These are phyloP conservation scores for Dryadomyces sulphureus DNA, from an alignment of 2,329 filamentous ascomycete genomes.

Conservation along the genomic window DNA sequence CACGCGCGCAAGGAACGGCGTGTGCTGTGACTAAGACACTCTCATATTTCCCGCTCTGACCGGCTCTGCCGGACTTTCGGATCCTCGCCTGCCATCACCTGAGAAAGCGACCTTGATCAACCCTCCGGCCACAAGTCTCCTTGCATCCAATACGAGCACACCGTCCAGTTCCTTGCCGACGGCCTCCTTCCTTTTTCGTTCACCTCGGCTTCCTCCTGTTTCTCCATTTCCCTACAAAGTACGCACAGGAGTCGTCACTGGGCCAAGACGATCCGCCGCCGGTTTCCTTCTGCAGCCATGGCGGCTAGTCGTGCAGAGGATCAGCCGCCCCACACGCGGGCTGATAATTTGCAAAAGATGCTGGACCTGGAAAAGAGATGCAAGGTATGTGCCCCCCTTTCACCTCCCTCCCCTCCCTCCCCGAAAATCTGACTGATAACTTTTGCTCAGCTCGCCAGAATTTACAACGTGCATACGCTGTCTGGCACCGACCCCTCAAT, in stretches of 20 bases:
- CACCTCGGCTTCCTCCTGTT: not conserved
- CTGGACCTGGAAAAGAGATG: slow-evolving; percentile 42
- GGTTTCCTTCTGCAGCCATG: slow-evolving; percentile 4
- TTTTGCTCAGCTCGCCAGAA: slow-evolving; percentile 15
- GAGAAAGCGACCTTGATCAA: too few relatives aligned
- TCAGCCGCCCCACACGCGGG: slow-evolving; percentile 13
- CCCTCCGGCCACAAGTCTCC: too few relatives aligned
- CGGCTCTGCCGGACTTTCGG: not conserved
- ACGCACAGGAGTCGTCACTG: too few relatives aligned
- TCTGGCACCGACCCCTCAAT: slow-evolving; percentile 3
- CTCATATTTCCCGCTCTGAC: not conserved
- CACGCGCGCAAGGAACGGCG: not conserved
- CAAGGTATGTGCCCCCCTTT: slow-evolving; percentile 30
- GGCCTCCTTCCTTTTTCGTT: not conserved
- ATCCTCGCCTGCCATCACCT: not conserved
- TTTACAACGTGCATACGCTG: slow-evolving; percentile 7
- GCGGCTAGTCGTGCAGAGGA: slow-evolving; percentile 2
- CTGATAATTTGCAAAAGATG: slow-evolving; percentile 41
- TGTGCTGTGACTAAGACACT: not conserved
- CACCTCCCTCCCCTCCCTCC: slow-evolving; percentile 2
- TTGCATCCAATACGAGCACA: too few relatives aligned
- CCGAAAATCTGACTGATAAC: slow-evolving; percentile 8
- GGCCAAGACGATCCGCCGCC: too few relatives aligned
- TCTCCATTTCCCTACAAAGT: too few relatives aligned
- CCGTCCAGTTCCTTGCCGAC: too few relatives aligned